Conservation (phyloP, 192 early-diverging fungal species). For the Coemansia sp. region DNA sequence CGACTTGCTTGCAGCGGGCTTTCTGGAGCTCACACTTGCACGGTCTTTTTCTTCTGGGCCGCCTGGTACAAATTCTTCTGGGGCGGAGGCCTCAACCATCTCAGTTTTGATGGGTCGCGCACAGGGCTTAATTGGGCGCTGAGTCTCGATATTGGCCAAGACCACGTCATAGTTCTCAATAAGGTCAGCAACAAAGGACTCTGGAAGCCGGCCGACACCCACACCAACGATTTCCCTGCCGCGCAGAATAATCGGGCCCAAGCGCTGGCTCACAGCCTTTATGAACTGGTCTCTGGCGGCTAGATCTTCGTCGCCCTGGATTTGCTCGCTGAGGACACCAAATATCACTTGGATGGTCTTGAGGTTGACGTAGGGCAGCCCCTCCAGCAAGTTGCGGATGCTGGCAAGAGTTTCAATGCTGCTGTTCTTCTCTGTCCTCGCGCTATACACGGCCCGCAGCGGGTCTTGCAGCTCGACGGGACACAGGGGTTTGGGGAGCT, state of each 20-base stretch:
- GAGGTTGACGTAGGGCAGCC: conserved; percentile 39
- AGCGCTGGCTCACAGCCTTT: conserved; percentile 23
- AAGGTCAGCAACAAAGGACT: conserved; percentile 36
- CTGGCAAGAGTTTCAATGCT: conserved; percentile 13
- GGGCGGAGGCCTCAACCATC: background rate
- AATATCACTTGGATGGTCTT: conserved; percentile 43
- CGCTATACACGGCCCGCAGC: conserved; percentile 60
- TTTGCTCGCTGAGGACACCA: conserved; percentile 23
- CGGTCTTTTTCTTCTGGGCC: background rate
- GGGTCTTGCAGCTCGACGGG: conserved; percentile 71
- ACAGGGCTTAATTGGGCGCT: conserved; percentile 34
- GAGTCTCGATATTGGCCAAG: conserved; percentile 17
- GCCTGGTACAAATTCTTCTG: background rate
- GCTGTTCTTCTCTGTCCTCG: conserved; percentile 37
- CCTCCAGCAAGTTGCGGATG: conserved; percentile 27
- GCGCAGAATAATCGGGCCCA: conserved; percentile 53
- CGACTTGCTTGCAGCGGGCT: background rate
- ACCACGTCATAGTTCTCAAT: conserved; percentile 49
- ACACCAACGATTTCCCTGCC: conserved; percentile 40
- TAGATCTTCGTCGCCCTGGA: conserved; percentile 15
- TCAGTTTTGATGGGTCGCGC: conserved; percentile 22
- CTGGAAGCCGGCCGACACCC: conserved; percentile 35
- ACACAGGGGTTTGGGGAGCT: conserved; percentile 65
- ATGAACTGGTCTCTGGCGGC: conserved; percentile 26
- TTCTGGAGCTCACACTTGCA: background rate